Base-by-base conservation (phyloP, 225 moss, liverwort and hornwort species). In the Anthoceros angustus region DNA sequence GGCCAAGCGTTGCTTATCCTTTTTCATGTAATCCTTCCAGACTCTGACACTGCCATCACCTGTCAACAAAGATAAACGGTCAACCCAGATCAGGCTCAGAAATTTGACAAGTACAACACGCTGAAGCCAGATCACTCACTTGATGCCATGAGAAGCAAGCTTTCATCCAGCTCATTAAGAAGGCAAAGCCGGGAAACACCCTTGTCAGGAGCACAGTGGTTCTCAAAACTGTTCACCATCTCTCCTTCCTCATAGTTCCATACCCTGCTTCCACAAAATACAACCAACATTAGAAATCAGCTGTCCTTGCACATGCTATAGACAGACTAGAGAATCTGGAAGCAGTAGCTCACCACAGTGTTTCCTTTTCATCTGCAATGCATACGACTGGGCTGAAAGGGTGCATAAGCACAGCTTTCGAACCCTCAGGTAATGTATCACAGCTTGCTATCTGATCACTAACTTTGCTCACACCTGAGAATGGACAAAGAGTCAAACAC, bases 1-100 rank as follows among this genome's bases (percentile, higher is more conserved):
- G 70, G 91, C 88, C 64, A 98, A 66, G 50, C 84, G 83, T 65
- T 89, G 91, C 48, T 85, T 82, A 69, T 80, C 88, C 42, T 75
- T 83, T 69, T 98, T 84, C 18, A 80, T 85, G 62, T 98, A 98
- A 70, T 91, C 86, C 74, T 86, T 91, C 95, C 95, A 98, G 69
- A 98, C 85, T 69, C 91, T 82, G 63, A 98, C 95, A 79, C 77
- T 84, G 64, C 95, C 95, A 69, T 98, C 95, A 82, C 83, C 95
- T 98, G 70, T 62, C 68, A 55, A 41, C 68, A 64, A 49, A 61
- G 18, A 12, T 23, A 42, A 26, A 42, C 38, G 14, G 42, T n/a
- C 20, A 26, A 12, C 14, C 49, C 15, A 39, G 42, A 26, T 26
- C 15, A 42, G 66, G 25, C 38, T 8, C 60, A 23, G 8, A 21